phyloP scores from a whole-genome alignment of 306 rosid species.

The Inga leiocalycina region DNA sequence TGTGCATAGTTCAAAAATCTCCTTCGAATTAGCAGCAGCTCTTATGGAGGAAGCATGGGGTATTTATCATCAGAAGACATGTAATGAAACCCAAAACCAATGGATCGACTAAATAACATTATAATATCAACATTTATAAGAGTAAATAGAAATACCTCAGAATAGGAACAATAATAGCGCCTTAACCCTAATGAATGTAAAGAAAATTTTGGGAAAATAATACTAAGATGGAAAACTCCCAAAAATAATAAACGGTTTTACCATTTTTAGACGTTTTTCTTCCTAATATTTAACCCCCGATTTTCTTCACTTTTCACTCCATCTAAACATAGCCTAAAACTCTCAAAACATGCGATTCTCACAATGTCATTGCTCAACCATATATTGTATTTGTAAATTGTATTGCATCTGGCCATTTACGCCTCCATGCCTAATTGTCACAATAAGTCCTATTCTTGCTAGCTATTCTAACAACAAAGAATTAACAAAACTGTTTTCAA shows the following conservation, averaged over 20 bases:
- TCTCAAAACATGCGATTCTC: too few species aligned
- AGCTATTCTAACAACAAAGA: too few species aligned
- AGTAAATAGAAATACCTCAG: not conserved
- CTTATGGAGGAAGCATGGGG: not conserved
- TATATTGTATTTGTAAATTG: slow-evolving; percentile 8
- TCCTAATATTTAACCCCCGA: too few species aligned
- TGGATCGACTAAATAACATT: not conserved
- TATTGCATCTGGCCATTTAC: not conserved
- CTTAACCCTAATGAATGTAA: not conserved
- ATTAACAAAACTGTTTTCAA: slow-evolving; percentile 2
- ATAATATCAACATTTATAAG: not conserved
- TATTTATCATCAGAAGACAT: not conserved
- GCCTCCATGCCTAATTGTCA: not conserved
- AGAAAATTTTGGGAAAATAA: too few species aligned
- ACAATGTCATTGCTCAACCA: slow-evolving; percentile 18
- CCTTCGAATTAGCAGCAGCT: not conserved
- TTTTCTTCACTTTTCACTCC: too few species aligned
- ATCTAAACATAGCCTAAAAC: too few species aligned
- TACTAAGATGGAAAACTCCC: too few species aligned
- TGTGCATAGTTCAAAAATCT: not conserved
- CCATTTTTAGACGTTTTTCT: too few species aligned
- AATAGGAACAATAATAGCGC: not conserved
- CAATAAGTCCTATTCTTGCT: not conserved
- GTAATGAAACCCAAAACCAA: not conserved
- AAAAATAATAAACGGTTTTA: too few species aligned